These are phyloP conservation scores for Trametes punicea DNA, from an alignment of 768 basidiomycete genomes.

Conservation along the genomic window DNA sequence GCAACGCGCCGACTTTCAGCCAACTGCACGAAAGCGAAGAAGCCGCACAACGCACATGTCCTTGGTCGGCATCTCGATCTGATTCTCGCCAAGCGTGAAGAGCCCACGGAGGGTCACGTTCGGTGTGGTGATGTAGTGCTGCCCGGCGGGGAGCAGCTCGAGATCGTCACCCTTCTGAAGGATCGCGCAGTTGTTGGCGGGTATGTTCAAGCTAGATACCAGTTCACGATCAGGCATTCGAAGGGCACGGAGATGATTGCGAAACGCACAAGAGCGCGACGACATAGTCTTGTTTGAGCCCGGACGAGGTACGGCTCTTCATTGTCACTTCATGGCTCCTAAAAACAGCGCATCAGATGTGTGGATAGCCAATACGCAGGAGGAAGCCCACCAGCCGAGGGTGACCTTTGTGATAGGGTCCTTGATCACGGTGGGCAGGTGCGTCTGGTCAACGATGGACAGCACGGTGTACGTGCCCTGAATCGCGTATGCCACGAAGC, in stretches of 20 bases:
- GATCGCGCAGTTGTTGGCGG: conserved; percentile 84
- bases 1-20: not conserved
- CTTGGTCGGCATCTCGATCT: conserved; percentile 84
- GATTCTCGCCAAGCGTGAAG: conserved; percentile 80
- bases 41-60: conserved; percentile 56
- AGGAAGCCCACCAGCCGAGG: conserved; percentile 52
- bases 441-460: conserved; percentile 82
- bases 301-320: conserved; percentile 50
- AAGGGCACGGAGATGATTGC: not conserved
- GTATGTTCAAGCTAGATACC: conserved; percentile 70
- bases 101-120: conserved; percentile 78
- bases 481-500: conserved; percentile 74
- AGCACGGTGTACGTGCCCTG: conserved; percentile 75
- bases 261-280: conserved; percentile 71
- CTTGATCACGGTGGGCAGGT: conserved; percentile 55
- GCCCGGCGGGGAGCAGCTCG: conserved; percentile 74
- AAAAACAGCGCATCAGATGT: conserved; percentile 1
- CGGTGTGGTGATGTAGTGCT: conserved; percentile 82
- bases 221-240: not conserved
- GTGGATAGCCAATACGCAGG: not conserved
- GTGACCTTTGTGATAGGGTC: conserved; percentile 59
- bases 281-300: conserved; percentile 58
- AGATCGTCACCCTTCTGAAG: conserved; percentile 80
- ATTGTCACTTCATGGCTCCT: conserved; percentile 76
- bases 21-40: not conserved